Base-by-base conservation (phyloP, 106 monocot species). In the Narthecium ossifragum region DNA sequence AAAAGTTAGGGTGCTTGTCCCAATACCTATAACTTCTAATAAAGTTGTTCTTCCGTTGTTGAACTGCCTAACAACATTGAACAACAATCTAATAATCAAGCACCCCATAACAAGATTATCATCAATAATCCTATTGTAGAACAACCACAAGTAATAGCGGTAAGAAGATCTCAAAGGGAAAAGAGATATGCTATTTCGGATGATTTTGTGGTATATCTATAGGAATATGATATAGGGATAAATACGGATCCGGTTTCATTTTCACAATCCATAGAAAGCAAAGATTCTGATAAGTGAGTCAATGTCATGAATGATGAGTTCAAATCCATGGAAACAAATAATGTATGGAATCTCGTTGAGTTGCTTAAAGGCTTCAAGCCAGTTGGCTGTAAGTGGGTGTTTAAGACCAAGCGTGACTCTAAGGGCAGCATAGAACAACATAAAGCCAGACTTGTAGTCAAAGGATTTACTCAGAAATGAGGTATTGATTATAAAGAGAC, bases 191-290 rank as follows among this genome's bases (percentile, higher is more conserved):
- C 51, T 27, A 52, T 52, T 27, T 28, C n/a, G 27, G 14, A 28
- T 52, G 51, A 51, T 26, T 51, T 26, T 51, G 9, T 51, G 10
- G 51, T 51, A 5, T 51, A 51, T 26, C 2, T 51, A 26, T 14
- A 26, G 27, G 25, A 51, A 51, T 51, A 1, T 26, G 51, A 51
- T 3, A 5, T 51, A 1, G 26, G 24, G 1, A 51, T 26, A 26
- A 14, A 8, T 27, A 33, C 31, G 17, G 55, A 33, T 55, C 32
- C 31, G 7, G 55, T 33, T 33, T 31, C 55, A 32, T 55, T 32
- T 55, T 33, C 31, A 55, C 55, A 55, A 55, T 31, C 55, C 32
- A 55, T 33, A 15, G 32, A 55, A n/a, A 26, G 51, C 14, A 8
- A 7, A 1, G 14, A 51, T 51, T 51, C 24, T 51, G 26, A 24